Conservation (phyloP, 2,329 filamentous ascomycete genomes). For the Pseudogymnoascus verrucosus region DNA sequence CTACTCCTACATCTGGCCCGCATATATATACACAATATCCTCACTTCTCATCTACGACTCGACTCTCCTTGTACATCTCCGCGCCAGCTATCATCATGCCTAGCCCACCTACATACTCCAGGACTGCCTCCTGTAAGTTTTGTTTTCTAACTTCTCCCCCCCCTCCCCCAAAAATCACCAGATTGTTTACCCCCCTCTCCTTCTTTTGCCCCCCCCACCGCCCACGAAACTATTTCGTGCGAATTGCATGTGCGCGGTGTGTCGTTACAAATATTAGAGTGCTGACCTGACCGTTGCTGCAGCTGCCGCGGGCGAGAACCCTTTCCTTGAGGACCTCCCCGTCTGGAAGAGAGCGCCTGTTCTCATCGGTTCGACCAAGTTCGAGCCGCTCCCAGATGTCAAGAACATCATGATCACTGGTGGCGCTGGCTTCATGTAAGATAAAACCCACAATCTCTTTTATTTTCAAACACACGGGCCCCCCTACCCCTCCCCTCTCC, state of each 20-base stretch:
- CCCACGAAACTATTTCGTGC: background rate
- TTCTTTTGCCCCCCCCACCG: background rate
- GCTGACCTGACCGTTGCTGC: background rate
- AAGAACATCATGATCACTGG: constrained; percentile 80
- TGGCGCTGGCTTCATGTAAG: constrained; percentile 76
- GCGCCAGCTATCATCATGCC: too few relatives aligned
- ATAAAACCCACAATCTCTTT: background rate
- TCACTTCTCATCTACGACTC: too few relatives aligned
- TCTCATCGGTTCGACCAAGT: constrained; percentile 61
- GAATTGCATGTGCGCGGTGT: background rate
- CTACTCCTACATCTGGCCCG: too few relatives aligned
- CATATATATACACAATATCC: too few relatives aligned
- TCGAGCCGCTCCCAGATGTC: constrained; percentile 58
- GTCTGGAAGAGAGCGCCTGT: constrained; percentile 66
- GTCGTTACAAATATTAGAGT: background rate
- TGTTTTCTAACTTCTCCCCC: too few relatives aligned
- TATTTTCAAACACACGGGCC: background rate
- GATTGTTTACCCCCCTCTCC: background rate
- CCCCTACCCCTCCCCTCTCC: background rate
- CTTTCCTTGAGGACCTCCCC: constrained; percentile 51
- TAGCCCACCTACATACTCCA: too few relatives aligned
- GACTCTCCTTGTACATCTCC: too few relatives aligned
- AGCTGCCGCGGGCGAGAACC: background rate
- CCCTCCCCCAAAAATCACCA: too few relatives aligned
- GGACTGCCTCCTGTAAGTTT: too few relatives aligned